Evolutionary conservation across 805 yeast genomes (phyloP).

Genomic region (Candida silvatica): DNA sequence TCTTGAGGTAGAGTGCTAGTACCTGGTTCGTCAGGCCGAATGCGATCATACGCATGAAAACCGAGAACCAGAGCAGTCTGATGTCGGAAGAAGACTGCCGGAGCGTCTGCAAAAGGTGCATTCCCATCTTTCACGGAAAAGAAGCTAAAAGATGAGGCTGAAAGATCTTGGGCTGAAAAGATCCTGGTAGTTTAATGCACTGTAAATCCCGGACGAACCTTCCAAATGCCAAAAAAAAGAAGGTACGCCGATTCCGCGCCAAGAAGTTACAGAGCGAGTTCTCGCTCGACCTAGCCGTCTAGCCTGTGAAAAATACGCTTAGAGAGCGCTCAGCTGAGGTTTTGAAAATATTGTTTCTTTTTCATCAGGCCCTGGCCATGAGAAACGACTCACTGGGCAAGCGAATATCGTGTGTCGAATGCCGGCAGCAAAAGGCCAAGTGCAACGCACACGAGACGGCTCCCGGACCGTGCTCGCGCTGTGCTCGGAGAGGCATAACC

Average conservation of each 20-base stretch:
- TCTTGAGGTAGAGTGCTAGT: conserved; percentile 55
- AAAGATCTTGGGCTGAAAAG: no score
- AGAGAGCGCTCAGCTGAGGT: not conserved
- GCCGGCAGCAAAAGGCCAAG: conserved; percentile 89
- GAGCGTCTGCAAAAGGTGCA: conserved; percentile 29
- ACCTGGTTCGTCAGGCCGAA: conserved; percentile 79
- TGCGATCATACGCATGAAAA: conserved; percentile 61
- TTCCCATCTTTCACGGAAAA: conserved; percentile 2
- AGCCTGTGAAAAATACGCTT: not conserved
- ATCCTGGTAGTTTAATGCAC: no score
- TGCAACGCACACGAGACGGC: conserved; percentile 77
- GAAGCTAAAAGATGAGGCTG: no score
- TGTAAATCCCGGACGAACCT: not conserved
- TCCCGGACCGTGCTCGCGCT: conserved; percentile 79
- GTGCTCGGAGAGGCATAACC: conserved; percentile 56
- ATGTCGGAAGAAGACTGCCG: conserved; percentile 36
- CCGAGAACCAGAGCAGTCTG: conserved; percentile 56
- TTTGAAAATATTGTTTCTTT: not conserved
- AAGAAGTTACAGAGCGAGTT: no score
- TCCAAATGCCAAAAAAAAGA: not conserved
- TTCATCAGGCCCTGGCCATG: no score
- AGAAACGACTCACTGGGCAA: conserved; percentile 24
- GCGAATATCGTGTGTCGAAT: conserved; percentile 87
- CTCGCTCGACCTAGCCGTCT: no score
- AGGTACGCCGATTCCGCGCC: no score